Conservation (phyloP, 805 yeast genomes). For the Kuraishia capsulata region DNA sequence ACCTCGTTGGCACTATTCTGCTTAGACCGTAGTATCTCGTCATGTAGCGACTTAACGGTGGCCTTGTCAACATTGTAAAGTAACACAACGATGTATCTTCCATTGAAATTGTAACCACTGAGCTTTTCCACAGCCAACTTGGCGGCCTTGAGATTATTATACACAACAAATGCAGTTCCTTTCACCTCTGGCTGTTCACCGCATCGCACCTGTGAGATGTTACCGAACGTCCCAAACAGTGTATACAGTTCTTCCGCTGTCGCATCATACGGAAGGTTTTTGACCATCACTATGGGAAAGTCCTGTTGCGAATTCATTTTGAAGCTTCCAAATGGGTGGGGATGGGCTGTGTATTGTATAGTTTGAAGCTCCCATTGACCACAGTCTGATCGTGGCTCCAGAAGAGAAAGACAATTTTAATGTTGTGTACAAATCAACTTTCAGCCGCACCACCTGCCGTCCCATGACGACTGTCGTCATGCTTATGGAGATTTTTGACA, state of each 20-base stretch:
- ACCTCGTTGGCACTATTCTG: too few species aligned
- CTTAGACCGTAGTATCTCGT: too few species aligned
- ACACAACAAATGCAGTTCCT: constrained; percentile 50
- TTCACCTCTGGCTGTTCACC: constrained; percentile 28
- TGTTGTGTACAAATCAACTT: too few species aligned
- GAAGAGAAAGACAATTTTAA: too few species aligned
- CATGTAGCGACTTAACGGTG: constrained; percentile 13
- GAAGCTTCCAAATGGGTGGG: too few species aligned
- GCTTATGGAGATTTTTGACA: too few species aligned
- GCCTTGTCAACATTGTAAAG: constrained; percentile 35
- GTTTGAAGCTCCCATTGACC: too few species aligned
- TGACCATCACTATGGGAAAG: constrained; percentile 34
- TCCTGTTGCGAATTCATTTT: constrained; percentile 12
- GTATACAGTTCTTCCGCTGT: constrained; percentile 37
- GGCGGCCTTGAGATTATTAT: constrained; percentile 37
- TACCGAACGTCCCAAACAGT: constrained; percentile 46
- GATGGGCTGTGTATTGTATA: too few species aligned
- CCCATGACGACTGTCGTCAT: too few species aligned
- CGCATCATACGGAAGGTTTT: constrained; percentile 47
- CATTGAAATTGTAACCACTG: constrained; percentile 51
- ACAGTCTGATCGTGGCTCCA: too few species aligned
- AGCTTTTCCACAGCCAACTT: constrained; percentile 42
- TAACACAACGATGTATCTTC: constrained; percentile 47
- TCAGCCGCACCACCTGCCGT: too few species aligned
- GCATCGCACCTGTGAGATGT: constrained; percentile 42